A percentile compares a stretch with the other conserved stretches of the same genome.
Evolutionary conservation across 1,284 basidiomycete species (phyloP).

Genomic region (Vanrija sp.): DNA sequence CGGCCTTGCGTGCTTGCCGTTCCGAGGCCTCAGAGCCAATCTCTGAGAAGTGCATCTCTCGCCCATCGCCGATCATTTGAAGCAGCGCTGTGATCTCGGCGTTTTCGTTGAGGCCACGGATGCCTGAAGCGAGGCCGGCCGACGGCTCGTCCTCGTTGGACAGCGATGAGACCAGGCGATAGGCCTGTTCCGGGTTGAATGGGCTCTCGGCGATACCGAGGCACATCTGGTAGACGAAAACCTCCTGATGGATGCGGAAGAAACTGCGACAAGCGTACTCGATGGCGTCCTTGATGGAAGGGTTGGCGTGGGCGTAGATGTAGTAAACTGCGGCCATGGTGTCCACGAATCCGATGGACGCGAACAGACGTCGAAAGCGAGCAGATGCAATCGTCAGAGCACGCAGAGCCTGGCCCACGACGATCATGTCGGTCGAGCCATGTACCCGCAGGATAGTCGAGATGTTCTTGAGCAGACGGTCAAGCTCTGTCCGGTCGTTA

Average conservation of each 20-base stretch:
- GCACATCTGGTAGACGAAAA: slow-evolving; percentile 67
- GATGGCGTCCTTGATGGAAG: slow-evolving; percentile 61
- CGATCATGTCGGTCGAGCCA: slow-evolving; percentile 66
- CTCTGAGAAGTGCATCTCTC: slow-evolving; percentile 54
- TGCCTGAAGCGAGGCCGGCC: slow-evolving; percentile 56
- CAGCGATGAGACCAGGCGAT: slow-evolving; percentile 29
- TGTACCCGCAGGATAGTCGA: slow-evolving; percentile 64
- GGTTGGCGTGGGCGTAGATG: slow-evolving; percentile 54
- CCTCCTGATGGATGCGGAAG: slow-evolving; percentile 68
- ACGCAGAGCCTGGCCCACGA: slow-evolving; percentile 63
- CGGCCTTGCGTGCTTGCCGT: slow-evolving; percentile 51
- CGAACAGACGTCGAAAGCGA: slow-evolving; percentile 70
- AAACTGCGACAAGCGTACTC: slow-evolving; percentile 70
- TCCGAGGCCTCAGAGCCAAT: slow-evolving; percentile 61
- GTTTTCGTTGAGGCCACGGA: slow-evolving; percentile 61
- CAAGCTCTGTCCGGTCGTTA: slow-evolving; percentile 68
- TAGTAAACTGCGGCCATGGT: slow-evolving; percentile 70
- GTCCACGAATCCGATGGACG: slow-evolving; percentile 64
- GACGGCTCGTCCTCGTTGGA: slow-evolving; percentile 14
- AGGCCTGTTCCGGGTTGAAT: slow-evolving; percentile 53
- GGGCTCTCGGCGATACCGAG: slow-evolving; percentile 61
- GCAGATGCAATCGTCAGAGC: slow-evolving; percentile 66
- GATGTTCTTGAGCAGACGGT: slow-evolving; percentile 64
- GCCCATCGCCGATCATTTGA: slow-evolving; percentile 50
- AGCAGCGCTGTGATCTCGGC: slow-evolving; percentile 71